Percentiles rank a stretch among this genome's conserved stretches.
Conservation (phyloP, 148 eudicot genomes). For the Heliosperma pusillum region DNA sequence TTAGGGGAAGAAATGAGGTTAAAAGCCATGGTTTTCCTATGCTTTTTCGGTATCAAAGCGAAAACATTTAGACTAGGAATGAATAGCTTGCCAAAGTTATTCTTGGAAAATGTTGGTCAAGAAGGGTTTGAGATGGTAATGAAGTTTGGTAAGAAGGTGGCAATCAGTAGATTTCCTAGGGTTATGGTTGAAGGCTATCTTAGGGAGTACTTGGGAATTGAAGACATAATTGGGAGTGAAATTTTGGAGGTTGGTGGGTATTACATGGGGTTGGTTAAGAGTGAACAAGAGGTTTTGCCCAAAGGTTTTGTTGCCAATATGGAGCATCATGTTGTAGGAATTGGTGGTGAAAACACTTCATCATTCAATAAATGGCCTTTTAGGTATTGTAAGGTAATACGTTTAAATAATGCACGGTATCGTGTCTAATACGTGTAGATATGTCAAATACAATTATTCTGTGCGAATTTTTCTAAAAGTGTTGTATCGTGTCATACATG, state of each 20-base stretch:
- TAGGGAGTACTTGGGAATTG: conserved; percentile 31
- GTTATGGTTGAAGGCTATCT: conserved; percentile 41
- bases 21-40: conserved; percentile 31
- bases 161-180: conserved; percentile 28
- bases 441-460: too few relatives aligned
- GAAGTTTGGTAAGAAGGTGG: conserved; percentile 29
- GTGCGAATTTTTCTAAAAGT: too few relatives aligned
- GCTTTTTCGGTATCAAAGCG: conserved; percentile 30
- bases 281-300: background rate
- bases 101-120: conserved; percentile 34
- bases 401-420: too few relatives aligned
- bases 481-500: too few relatives aligned
- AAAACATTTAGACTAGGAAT: conserved; percentile 25
- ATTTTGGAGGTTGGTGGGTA: conserved; percentile 28
- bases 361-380: conserved; percentile 13
- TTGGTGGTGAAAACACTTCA: background rate
- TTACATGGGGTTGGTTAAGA: conserved; percentile 20
- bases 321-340: conserved; percentile 13
- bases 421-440: too few relatives aligned
- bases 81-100: conserved; percentile 35
- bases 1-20: conserved; percentile 21
- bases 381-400: conserved; percentile 21
- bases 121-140: conserved; percentile 31
- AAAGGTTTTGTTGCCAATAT: background rate
- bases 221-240: conserved; percentile 30